phyloP scores from a whole-genome alignment of 148 eudicot species.

The Linanthus parryae region DNA sequence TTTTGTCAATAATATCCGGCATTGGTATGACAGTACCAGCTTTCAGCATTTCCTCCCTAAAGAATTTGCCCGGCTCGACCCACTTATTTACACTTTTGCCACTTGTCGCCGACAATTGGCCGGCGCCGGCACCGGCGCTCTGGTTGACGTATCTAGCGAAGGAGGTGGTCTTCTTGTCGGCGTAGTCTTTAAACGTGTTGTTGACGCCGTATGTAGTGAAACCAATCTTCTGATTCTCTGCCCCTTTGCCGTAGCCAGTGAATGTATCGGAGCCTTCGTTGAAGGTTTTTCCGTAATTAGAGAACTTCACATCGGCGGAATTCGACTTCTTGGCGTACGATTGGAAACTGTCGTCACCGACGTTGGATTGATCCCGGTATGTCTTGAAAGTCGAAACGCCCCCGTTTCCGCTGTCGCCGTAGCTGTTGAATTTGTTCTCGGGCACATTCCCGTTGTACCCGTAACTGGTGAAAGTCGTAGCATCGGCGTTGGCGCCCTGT shows the following conservation, averaged over 20 bases:
- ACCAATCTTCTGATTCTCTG: slow-evolving; percentile 22
- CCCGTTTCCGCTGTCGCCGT: slow-evolving; percentile 41
- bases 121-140: slow-evolving; percentile 8
- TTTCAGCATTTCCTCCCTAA: slow-evolving; percentile 55
- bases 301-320: slow-evolving; percentile 31
- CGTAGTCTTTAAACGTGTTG: slow-evolving; percentile 41
- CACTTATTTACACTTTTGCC: slow-evolving; percentile 42
- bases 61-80: slow-evolving; percentile 84
- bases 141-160: slow-evolving; percentile 33
- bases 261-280: slow-evolving; percentile 51
- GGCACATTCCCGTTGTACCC: slow-evolving; percentile 43
- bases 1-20: slow-evolving; percentile 84
- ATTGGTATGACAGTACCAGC: slow-evolving; percentile 68
- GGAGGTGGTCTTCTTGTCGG: slow-evolving; percentile 19
- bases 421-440: slow-evolving; percentile 42
- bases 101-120: slow-evolving; percentile 3
- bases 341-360: slow-evolving; percentile 51
- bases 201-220: slow-evolving; percentile 31
- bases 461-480: slow-evolving; percentile 44
- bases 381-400: slow-evolving; percentile 37
- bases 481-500: slow-evolving; percentile 29
- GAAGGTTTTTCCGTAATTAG: slow-evolving; percentile 40
- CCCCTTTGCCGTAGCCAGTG: slow-evolving; percentile 35
- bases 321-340: slow-evolving; percentile 49
- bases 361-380: slow-evolving; percentile 63